Conservation (phyloP, 805 yeast genomes). For the Candida multigemmis region DNA sequence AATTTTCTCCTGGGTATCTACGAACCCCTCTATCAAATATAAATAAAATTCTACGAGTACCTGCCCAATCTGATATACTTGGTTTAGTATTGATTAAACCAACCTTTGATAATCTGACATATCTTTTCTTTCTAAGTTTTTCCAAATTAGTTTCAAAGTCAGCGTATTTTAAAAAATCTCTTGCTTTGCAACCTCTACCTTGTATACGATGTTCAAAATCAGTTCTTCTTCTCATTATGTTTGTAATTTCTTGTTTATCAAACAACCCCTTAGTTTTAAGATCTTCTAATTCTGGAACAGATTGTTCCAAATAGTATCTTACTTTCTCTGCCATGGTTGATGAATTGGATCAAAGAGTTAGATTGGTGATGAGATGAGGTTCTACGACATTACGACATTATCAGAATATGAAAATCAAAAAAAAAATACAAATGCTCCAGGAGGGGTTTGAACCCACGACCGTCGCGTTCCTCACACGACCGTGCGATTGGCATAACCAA, state of each 20-base stretch:
- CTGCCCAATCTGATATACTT: slow-evolving; percentile 80
- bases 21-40: slow-evolving; percentile 77
- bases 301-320: slow-evolving; percentile 50
- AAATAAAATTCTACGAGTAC: slow-evolving; percentile 69
- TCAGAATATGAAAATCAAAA: slow-evolving; percentile 3
- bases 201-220: slow-evolving; percentile 88
- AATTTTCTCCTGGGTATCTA: slow-evolving; percentile 69
- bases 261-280: slow-evolving; percentile 74
- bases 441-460: slow-evolving; percentile 49
- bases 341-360: neutral
- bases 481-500: slow-evolving; percentile 39
- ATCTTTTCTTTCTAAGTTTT: slow-evolving; percentile 64
- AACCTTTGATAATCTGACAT: slow-evolving; percentile 47
- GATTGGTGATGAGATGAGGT: slow-evolving; percentile 5
- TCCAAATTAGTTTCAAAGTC: slow-evolving; percentile 78
- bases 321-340: slow-evolving; percentile 31
- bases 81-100: slow-evolving; percentile 51
- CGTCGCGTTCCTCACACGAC: slow-evolving; percentile 50
- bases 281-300: slow-evolving; percentile 90
- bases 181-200: slow-evolving; percentile 71
- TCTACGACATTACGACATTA: slow-evolving; percentile 2
- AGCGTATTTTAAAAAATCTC: slow-evolving; percentile 71
- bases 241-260: slow-evolving; percentile 69
- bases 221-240: slow-evolving; percentile 86
- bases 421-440: slow-evolving; percentile 38